Base-by-base conservation (phyloP, 768 basidiomycete genomes). In the Mrakia gelida region DNA sequence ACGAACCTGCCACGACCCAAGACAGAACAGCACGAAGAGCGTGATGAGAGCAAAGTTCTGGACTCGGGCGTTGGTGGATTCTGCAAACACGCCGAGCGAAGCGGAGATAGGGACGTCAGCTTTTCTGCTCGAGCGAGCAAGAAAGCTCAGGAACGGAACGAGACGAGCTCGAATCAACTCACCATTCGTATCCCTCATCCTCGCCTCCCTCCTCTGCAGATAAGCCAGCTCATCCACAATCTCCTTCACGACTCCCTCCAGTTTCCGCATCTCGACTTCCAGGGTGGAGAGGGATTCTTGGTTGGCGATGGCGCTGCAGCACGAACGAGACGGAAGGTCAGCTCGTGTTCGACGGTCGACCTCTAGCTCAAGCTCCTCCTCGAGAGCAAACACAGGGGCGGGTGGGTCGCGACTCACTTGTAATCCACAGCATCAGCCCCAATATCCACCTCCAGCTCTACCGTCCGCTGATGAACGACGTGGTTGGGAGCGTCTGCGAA, bases 371-470 rank as follows among this genome's bases (percentile, higher is more conserved):
- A 52, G 2, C 49, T 52, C 18, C 15, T 52, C 16, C 3, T 15
- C 23, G 4, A 23, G 26, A 23, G 18, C 18, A 7, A 5, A 62
- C 1, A 38, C 13, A 30, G 43, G 23, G 34, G 0, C 73, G 61
- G n/a, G 26, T 11, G 28, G 68, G 54, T 13, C n/a, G 16, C 1
- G 15, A 86, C 92, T 80, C 82, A 96, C 95, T 99, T 98, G 88
- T 98, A 98, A 86, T 99, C 97, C 54, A 98, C 91, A 2, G 97
- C 97, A 82, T 98, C 96, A 18, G 96, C 95, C 49, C 97, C 97
- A 84, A 99, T 95, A 82, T 99, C 97, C 54, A 98, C 89, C 82
- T 99, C 97, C 77, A 98, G 86, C 86, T 99, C 96, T 79, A 99
- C 85, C 59, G 92, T 88, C 23, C 94, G 88, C 59, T 86, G 85